phyloP scores from a whole-genome alignment of 352 stramenopile genomes.

The Globisporangium parvum region DNA sequence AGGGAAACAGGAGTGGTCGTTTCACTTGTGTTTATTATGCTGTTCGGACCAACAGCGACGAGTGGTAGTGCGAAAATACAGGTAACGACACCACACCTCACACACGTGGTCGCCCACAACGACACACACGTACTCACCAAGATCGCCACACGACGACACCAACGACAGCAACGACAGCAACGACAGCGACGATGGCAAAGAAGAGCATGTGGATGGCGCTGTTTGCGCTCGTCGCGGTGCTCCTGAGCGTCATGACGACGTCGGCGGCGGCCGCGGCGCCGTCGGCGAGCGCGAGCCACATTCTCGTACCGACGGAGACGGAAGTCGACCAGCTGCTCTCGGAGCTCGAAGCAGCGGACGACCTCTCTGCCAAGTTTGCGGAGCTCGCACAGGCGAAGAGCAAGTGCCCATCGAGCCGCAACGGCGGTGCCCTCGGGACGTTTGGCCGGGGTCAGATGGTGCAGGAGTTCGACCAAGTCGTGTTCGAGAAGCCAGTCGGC shows the following conservation, averaged over 20 bases:
- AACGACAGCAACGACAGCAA: slow-evolving; percentile 1
- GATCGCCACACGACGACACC: background rate
- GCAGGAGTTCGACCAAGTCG: slow-evolving; percentile 67
- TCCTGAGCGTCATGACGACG: slow-evolving; percentile 25
- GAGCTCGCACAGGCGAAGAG: slow-evolving; percentile 55
- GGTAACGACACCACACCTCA: background rate
- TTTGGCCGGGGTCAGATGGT: slow-evolving; percentile 76
- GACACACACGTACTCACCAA: background rate
- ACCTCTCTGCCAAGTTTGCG: slow-evolving; percentile 44
- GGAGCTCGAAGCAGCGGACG: slow-evolving; percentile 36
- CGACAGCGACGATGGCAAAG: slow-evolving; percentile 6
- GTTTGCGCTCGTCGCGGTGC: slow-evolving; percentile 25
- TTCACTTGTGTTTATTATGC: background rate
- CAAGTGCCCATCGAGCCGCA: slow-evolving; percentile 60
- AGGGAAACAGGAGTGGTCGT: background rate
- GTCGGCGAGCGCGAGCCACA: slow-evolving; percentile 67
- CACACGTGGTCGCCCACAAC: background rate
- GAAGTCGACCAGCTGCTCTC: slow-evolving; percentile 45
- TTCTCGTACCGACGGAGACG: slow-evolving; percentile 58
- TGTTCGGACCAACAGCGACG: background rate
- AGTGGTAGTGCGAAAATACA: background rate
- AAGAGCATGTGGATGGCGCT: slow-evolving; percentile 28
- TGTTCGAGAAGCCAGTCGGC: slow-evolving; percentile 59
- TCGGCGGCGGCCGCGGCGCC: slow-evolving; percentile 19
- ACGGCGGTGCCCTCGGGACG: slow-evolving; percentile 54